Percentiles rank a stretch among this genome's conserved stretches.
Conservation (phyloP, 352 stramenopile genomes). For the Phytopythium vexans region DNA sequence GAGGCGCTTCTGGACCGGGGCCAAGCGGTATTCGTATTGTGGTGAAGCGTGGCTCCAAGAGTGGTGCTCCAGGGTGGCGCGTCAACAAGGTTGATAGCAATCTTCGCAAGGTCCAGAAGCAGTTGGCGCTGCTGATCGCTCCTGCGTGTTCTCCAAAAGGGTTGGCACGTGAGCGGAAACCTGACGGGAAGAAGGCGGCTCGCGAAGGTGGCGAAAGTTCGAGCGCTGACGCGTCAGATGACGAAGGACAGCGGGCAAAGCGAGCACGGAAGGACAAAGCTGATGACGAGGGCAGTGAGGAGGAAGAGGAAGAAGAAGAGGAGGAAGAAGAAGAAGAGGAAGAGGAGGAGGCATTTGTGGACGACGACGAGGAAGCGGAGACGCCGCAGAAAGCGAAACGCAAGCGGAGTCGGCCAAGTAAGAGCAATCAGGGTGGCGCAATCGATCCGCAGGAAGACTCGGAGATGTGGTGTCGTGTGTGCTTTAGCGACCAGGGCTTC, state of each 20-base stretch:
- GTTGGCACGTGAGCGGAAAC: conserved; percentile 1
- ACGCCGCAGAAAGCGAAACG: conserved; percentile 2
- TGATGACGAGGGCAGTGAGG: conserved; percentile 17
- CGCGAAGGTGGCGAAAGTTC: neutral
- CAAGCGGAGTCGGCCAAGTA: conserved; percentile 47
- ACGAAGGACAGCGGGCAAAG: neutral
- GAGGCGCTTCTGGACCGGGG: conserved; percentile 1
- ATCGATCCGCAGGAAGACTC: conserved; percentile 66
- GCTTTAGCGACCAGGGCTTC: conserved; percentile 85
- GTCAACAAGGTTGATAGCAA: conserved; percentile 40
- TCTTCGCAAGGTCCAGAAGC: conserved; percentile 39
- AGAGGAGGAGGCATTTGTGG: conserved; percentile 18
- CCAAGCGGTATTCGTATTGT: conserved; percentile 40
- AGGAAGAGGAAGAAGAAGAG: conserved; percentile 23
- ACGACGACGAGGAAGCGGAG: conserved; percentile 29
- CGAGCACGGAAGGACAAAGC: conserved; percentile 15
- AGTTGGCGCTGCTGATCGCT: conserved; percentile 16
- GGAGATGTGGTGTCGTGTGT: conserved; percentile 89
- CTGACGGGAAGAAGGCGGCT: neutral
- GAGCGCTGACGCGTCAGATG: neutral
- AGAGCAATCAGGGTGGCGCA: conserved; percentile 29
- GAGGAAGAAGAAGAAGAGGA: conserved; percentile 35
- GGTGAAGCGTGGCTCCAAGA: conserved; percentile 18
- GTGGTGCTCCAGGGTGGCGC: conserved; percentile 14
- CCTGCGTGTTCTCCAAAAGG: too few relatives aligned